Percentiles rank a stretch among this genome's conserved stretches.
phyloP scores from a whole-genome alignment of 495 filamentous ascomycete genomes.

The Neurospora sp. region DNA sequence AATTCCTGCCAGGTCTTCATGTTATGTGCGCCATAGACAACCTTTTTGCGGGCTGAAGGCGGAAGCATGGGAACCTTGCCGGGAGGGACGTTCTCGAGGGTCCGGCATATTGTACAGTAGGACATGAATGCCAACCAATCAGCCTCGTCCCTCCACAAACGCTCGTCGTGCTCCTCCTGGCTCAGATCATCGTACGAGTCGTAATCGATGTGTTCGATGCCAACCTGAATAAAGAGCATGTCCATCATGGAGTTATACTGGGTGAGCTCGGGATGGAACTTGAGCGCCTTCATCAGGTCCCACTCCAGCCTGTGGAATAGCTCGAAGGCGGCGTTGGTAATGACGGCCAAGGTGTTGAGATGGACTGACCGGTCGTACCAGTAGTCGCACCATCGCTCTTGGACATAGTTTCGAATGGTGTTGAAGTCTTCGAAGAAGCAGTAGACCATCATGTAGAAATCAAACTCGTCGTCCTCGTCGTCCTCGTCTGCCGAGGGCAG shows the following conservation, averaged over 20 bases:
- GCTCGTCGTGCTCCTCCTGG: conserved; percentile 7
- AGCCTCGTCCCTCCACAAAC: conserved; percentile 15
- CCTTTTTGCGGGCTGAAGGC: conserved; percentile 1
- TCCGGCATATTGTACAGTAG: conserved; percentile 1
- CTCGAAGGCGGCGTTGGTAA: conserved; percentile 25
- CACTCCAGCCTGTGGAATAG: conserved; percentile 21
- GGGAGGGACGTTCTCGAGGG: conserved; percentile 1
- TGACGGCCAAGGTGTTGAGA: conserved; percentile 13
- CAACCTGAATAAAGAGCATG: conserved; percentile 13
- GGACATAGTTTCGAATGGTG: conserved; percentile 17
- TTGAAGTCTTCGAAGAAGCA: conserved; percentile 28
- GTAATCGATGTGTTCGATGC: conserved; percentile 21
- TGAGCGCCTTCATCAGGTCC: conserved; percentile 12
- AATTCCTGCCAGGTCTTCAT: conserved; percentile 7
- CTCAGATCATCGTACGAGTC: conserved; percentile 6
- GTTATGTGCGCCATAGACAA: conserved; percentile 11
- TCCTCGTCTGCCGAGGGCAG: conserved; percentile 1
- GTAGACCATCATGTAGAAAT: conserved; percentile 24
- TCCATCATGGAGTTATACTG: conserved; percentile 18
- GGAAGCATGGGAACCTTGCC: conserved; percentile 16
- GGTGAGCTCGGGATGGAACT: conserved; percentile 4
- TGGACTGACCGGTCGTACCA: conserved; percentile 13
- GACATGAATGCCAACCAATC: conserved; percentile 13
- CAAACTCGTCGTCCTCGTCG: conserved; percentile 15
- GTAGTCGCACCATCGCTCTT: conserved; percentile 22